Base-by-base conservation (phyloP, 805 yeast species). In the Myxozyma mucilagina region DNA sequence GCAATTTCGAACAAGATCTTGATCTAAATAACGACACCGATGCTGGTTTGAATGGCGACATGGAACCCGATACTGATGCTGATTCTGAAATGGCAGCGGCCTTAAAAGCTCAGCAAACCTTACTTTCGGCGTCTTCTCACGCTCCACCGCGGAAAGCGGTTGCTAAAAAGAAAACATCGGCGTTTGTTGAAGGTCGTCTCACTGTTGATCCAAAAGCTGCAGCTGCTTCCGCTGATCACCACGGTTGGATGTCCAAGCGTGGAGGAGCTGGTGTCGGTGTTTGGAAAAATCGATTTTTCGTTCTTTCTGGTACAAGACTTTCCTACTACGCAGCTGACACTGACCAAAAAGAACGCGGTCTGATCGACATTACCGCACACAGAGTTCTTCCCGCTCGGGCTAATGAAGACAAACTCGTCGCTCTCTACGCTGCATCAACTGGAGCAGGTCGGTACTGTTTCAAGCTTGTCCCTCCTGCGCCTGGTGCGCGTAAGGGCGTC, bases 241-340 rank as follows among this genome's bases (percentile, higher is more conserved):
- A 90, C 52, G 99, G 99, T 1, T 94, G 97, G 97, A 90, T 94
- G 97, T 84, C 91, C 56, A 94, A 94, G 74, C 86, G 89, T 66
- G 96, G 97, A 29, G 89, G 87, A 60, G 81, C 87, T 60, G 83
- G 96, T 3, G 84, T 88, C 69, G 90, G 92, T n/a, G 84, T 90
- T 16, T 94, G 99, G 98, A 87, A 92, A 69, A 86, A 87, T 59
- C 82, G 99, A 49, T 82, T 76, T 60, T 69, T 69, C 39, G 64
- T 93, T 0, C 78, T 94, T 39, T 97, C 94, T 75, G 97, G 96
- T 2, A 94, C 99, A 0, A 79, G 99, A 68, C 76, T 94, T 58
- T 90, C 97, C 4, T 94, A 94, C 73, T 94, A 90, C 73, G 80
- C 88, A 0, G 83, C 87, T 14, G 78, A 89, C 67, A 83, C 83